Base-by-base conservation (phyloP, 2,329 filamentous ascomycete species). In the Akanthomyces lecanii region DNA sequence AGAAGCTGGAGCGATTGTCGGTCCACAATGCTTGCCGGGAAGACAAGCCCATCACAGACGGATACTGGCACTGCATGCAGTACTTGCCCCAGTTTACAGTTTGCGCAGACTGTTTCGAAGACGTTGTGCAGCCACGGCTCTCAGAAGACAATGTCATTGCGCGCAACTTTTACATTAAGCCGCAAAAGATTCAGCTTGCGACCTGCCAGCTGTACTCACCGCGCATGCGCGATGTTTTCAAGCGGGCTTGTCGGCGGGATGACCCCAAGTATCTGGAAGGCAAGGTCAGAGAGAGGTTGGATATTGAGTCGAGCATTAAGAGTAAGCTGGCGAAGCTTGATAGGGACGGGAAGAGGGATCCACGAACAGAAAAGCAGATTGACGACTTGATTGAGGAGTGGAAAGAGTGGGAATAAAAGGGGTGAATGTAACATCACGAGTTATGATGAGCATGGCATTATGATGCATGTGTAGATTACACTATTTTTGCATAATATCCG, bases 71-170 rank as follows among this genome's bases (percentile, higher is more conserved):
- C 73, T 87, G 84, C 62, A 91, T 96, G 73, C 85, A 89, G 0
- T 80, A 84, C 16, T 77, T 96, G 0, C 90, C 89, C 0, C 85
- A 92, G 54, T 86, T 97, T 69, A 92, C 89, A 0, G 88, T 96
- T 4, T 98, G 93, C 74, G 86, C 90, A 66, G 91, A 94, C 74
- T 98, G 93, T 74, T 97, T 90, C 72, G 85, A 91, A 18, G 87
- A 91, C 25, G 84, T 91, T 0, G 85, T 97, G n/a, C 85, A 84
- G 74, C 92, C 92, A 0, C 79, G 86, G 57, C 76, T 88, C 1
- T 78, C 81, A 36, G 78, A 81, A 18, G 73, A 76, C 59, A 76
- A 77, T 47, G 76, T 82, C 0, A 79, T 93, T 28, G 86, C 89
- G 11, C 77, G 82, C 21, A 84, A 88, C 66, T 90, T 95, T 68